phyloP scores from a whole-genome alignment of 2,329 filamentous ascomycete species.

The Penicillium griseofulvum region DNA sequence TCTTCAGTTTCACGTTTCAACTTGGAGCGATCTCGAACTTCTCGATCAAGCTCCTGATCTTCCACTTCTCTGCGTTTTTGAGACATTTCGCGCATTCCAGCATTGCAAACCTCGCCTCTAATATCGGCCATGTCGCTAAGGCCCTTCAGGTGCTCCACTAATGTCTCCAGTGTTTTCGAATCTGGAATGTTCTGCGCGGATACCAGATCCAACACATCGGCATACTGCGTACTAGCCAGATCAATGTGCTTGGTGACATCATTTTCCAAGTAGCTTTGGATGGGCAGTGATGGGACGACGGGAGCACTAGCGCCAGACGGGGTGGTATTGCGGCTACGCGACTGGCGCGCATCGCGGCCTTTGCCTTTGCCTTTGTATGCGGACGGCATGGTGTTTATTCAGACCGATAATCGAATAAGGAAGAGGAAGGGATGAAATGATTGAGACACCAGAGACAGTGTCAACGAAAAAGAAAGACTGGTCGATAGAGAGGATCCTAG shows the following conservation, averaged over 20 bases:
- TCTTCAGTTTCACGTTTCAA: conserved; percentile 48
- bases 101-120: conserved; percentile 58
- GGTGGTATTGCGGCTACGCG: conserved; percentile 63
- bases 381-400: conserved; percentile 39
- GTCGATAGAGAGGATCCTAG: conserved; percentile 11
- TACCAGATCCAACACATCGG: conserved; percentile 57
- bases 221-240: conserved; percentile 51
- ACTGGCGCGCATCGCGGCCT: conserved; percentile 52
- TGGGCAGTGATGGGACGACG: conserved; percentile 34
- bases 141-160: conserved; percentile 54
- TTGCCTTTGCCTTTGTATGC: conserved; percentile 54
- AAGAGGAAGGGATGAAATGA: not conserved
- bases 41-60: conserved; percentile 49
- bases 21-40: conserved; percentile 50
- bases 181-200: conserved; percentile 51
- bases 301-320: conserved; percentile 56
- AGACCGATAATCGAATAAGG: not conserved
- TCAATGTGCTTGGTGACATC: conserved; percentile 50
- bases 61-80: conserved; percentile 59
- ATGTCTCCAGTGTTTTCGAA: conserved; percentile 47
- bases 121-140: conserved; percentile 58
- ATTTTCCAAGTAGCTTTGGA: conserved; percentile 56
- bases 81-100: conserved; percentile 58
- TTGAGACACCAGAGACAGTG: not conserved
- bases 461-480: conserved; percentile 4